phyloP scores from a whole-genome alignment of 2,329 filamentous ascomycete genomes.

The Knufia fluminis region DNA sequence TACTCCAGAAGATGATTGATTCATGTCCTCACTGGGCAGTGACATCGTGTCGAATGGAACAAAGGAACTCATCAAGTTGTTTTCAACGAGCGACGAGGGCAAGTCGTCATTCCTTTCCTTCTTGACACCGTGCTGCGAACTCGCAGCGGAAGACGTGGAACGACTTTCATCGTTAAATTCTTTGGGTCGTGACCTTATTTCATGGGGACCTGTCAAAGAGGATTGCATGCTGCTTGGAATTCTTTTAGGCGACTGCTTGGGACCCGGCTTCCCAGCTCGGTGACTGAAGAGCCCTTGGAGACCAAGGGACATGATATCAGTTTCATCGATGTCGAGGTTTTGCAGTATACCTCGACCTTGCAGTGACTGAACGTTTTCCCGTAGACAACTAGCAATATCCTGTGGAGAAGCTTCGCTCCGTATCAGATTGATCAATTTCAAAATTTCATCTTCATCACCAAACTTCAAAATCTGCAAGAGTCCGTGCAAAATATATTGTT shows the following conservation, averaged over 20 bases:
- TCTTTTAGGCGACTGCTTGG: neutral
- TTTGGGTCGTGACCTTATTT: neutral
- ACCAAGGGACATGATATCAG: constrained; percentile 6
- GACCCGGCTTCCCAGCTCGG: neutral
- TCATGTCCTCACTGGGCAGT: neutral
- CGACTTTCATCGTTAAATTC: neutral
- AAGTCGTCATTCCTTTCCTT: neutral
- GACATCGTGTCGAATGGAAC: neutral
- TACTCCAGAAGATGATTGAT: neutral
- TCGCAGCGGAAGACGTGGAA: too few relatives aligned
- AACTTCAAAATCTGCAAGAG: constrained; percentile 15
- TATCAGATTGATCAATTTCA: constrained; percentile 1
- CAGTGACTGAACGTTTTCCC: neutral
- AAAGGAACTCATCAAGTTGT: neutral
- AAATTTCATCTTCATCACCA: constrained; percentile 5
- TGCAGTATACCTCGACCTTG: constrained; percentile 1
- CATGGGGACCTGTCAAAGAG: neutral
- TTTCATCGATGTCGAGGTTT: constrained; percentile 2
- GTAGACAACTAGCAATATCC: constrained; percentile 6
- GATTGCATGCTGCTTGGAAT: neutral
- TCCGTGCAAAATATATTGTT: constrained; percentile 10
- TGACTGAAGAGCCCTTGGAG: constrained; percentile 9
- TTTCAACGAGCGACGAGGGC: neutral
- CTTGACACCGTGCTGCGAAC: neutral
- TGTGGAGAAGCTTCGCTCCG: constrained; percentile 2